Conservation (phyloP, 1,284 basidiomycete genomes). For the Sporisorium reilianum region DNA sequence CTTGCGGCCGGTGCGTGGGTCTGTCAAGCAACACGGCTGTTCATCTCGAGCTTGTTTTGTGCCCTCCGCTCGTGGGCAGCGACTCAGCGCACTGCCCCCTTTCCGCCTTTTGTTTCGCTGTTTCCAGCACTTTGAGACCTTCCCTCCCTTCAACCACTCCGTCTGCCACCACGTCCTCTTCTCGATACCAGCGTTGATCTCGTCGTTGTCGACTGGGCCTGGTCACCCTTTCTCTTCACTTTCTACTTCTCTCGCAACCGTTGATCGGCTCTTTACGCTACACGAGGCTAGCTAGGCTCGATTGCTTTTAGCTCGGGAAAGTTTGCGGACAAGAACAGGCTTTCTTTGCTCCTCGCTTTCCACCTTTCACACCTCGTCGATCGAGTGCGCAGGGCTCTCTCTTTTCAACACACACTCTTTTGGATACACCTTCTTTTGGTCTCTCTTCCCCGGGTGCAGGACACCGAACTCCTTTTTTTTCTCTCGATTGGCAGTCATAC, state of each 20-base stretch:
- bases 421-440: slow-evolving; percentile 9
- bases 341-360: slow-evolving; percentile 7
- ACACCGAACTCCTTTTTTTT: slow-evolving; percentile 15
- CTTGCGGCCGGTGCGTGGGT: neutral
- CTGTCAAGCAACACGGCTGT: neutral
- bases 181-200: neutral
- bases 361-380: slow-evolving; percentile 16
- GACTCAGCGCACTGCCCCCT: no score
- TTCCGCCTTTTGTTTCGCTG: no score
- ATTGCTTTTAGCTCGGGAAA: slow-evolving; percentile 5
- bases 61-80: no score
- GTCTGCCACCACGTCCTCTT: slow-evolving; percentile 6
- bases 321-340: slow-evolving; percentile 9
- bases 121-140: no score
- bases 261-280: slow-evolving; percentile 32
- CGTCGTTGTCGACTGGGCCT: slow-evolving; percentile 13
- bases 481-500: slow-evolving; percentile 8
- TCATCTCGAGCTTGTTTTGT: neutral
- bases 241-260: slow-evolving; percentile 20
- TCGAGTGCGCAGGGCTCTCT: slow-evolving; percentile 21
- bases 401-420: neutral
- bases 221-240: slow-evolving; percentile 6
- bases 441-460: slow-evolving; percentile 24
- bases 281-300: slow-evolving; percentile 15
- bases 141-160: slow-evolving; percentile 9